Evolutionary conservation across 2,329 filamentous ascomycete genomes (phyloP).

Genomic region (Trichoderma guizhouense): DNA sequence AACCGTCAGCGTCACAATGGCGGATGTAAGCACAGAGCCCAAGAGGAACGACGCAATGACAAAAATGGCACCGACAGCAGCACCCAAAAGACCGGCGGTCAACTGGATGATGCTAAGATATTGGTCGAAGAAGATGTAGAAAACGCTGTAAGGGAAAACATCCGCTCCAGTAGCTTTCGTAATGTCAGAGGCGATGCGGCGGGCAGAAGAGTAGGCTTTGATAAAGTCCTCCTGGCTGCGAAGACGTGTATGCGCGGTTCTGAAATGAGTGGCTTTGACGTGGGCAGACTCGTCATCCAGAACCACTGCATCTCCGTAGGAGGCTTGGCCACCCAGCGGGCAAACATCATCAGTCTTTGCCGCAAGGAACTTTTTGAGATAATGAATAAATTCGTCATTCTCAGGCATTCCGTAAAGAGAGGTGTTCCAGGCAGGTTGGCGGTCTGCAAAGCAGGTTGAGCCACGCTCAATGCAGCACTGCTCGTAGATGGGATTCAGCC

Average conservation of each 20-base stretch:
- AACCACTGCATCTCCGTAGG: slow-evolving; percentile 81
- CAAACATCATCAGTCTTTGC: slow-evolving; percentile 80
- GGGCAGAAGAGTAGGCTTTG: slow-evolving; percentile 79
- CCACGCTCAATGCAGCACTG: slow-evolving; percentile 68
- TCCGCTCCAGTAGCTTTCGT: slow-evolving; percentile 68
- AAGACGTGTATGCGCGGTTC: slow-evolving; percentile 82
- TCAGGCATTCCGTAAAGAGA: slow-evolving; percentile 90
- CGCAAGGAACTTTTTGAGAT: slow-evolving; percentile 77
- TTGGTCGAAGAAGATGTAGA: slow-evolving; percentile 99
- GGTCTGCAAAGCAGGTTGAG: slow-evolving; percentile 72
- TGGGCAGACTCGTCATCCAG: slow-evolving; percentile 64
- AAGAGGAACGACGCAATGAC: slow-evolving; percentile 74
- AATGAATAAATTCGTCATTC: slow-evolving; percentile 83
- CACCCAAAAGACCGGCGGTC: slow-evolving; percentile 74
- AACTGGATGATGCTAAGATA: slow-evolving; percentile 82
- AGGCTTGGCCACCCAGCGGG: slow-evolving; percentile 81
- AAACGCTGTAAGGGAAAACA: slow-evolving; percentile 94
- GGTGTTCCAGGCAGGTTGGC: slow-evolving; percentile 82
- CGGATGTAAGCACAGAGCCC: slow-evolving; percentile 76
- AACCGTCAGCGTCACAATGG: slow-evolving; percentile 81
- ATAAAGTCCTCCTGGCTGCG: slow-evolving; percentile 92
- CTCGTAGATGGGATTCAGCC: slow-evolving; percentile 83
- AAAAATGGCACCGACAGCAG: slow-evolving; percentile 82
- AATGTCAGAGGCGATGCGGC: slow-evolving; percentile 79
- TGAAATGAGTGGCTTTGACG: slow-evolving; percentile 84